phyloP scores from a whole-genome alignment of 352 stramenopile genomes.

The Pythium guiyangense region DNA sequence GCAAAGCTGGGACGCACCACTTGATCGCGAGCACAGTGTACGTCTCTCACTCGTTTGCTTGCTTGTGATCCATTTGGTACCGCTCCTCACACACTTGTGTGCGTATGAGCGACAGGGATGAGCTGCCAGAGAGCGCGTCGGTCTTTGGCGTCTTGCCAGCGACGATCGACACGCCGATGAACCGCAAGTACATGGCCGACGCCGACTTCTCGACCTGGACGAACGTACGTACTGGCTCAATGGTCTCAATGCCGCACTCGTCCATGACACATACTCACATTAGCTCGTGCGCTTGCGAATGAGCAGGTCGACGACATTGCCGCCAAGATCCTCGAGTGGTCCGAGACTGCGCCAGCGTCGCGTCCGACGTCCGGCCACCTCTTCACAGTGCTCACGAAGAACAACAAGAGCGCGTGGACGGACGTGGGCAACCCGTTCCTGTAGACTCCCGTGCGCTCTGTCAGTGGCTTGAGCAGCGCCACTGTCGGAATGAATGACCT shows the following conservation, averaged over 20 bases:
- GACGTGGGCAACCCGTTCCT: conserved; percentile 70
- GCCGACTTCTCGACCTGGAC: conserved; percentile 85
- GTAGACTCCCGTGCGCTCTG: conserved; percentile 7
- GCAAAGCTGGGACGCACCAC: conserved; percentile 88
- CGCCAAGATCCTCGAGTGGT: conserved; percentile 75
- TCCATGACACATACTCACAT: neutral
- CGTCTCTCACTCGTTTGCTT: conserved; percentile 8
- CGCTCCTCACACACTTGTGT: too few species aligned
- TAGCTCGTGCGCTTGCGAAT: neutral
- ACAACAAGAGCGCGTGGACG: conserved; percentile 55
- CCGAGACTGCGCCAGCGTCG: conserved; percentile 21
- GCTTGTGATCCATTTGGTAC: too few species aligned
- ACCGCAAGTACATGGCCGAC: conserved; percentile 84
- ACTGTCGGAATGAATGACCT: too few species aligned
- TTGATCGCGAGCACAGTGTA: conserved; percentile 82
- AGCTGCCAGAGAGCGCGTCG: conserved; percentile 45
- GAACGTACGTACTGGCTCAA: conserved; percentile 27
- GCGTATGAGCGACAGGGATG: conserved; percentile 20
- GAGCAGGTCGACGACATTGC: conserved; percentile 62
- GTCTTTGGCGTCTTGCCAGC: conserved; percentile 65
- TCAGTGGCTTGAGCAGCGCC: too few species aligned
- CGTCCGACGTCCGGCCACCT: conserved; percentile 66
- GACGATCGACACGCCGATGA: conserved; percentile 88
- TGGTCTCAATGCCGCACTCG: neutral
- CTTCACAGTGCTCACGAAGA: conserved; percentile 57